Evolutionary conservation across 1,284 basidiomycete species (phyloP).

Genomic region (Ustilago trichophora): DNA sequence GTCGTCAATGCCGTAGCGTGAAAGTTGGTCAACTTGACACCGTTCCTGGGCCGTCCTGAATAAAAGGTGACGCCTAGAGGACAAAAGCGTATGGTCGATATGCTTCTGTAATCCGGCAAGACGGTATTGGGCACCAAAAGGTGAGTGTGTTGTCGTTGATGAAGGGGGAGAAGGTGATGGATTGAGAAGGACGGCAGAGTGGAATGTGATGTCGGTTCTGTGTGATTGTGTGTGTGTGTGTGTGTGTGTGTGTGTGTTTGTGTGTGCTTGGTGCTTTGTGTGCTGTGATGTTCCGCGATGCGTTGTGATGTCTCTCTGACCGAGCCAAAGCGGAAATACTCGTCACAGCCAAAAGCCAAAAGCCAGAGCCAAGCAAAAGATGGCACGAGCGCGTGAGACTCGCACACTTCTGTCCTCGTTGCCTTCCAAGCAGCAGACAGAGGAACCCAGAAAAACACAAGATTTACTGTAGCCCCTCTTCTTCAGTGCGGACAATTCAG

Average conservation of each 20-base stretch:
- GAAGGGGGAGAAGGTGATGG: not conserved
- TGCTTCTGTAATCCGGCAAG: too few species aligned
- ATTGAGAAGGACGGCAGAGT: not conserved
- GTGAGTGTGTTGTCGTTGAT: not conserved
- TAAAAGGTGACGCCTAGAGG: not conserved
- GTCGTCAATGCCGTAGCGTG: not conserved
- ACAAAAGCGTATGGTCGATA: not conserved
- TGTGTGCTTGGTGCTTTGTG: too few species aligned
- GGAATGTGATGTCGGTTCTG: not conserved
- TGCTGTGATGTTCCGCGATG: not conserved
- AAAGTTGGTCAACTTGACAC: not conserved
- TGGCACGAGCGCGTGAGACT: conserved; percentile 30
- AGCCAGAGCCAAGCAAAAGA: not conserved
- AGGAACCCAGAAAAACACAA: not conserved
- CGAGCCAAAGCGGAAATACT: conserved; percentile 3
- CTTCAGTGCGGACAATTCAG: too few species aligned
- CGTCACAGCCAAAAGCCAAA: not conserved
- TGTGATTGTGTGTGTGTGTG: too few species aligned
- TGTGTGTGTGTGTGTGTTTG: not conserved
- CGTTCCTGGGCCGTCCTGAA: not conserved
- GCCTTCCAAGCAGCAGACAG: too few species aligned
- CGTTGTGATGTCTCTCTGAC: conserved; percentile 1
- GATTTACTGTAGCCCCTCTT: not conserved
- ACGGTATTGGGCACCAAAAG: not conserved
- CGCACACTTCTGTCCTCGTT: too few species aligned